These are phyloP conservation scores for Colletotrichum lindemuthianum DNA, from an alignment of 2,329 filamentous ascomycete genomes.

Conservation along the genomic window DNA sequence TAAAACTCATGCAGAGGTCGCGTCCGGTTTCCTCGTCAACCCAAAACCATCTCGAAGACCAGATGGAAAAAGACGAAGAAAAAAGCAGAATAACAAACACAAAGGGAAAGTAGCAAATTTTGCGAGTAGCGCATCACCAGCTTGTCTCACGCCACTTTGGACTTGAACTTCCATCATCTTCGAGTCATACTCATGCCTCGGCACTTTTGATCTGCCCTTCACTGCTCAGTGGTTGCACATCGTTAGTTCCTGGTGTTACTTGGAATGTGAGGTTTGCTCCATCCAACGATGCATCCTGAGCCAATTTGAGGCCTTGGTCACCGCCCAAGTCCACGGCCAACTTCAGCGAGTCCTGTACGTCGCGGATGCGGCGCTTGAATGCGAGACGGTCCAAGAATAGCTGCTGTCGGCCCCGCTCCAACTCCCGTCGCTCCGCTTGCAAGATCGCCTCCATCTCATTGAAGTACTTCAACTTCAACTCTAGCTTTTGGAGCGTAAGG, in stretches of 20 bases:
- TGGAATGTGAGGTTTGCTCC: slow-evolving; percentile 66
- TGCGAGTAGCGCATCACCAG: too few species aligned
- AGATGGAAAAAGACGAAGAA: too few species aligned
- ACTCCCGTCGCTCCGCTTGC: slow-evolving; percentile 89
- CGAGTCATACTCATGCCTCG: slow-evolving; percentile 54
- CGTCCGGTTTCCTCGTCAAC: too few species aligned
- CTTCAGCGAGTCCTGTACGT: slow-evolving; percentile 81
- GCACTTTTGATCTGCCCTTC: slow-evolving; percentile 67
- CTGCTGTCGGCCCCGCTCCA: slow-evolving; percentile 91
- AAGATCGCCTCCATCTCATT: slow-evolving; percentile 94
- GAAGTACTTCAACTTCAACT: slow-evolving; percentile 96
- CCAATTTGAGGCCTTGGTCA: slow-evolving; percentile 60
- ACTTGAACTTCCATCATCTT: too few species aligned
- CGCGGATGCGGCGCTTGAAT: slow-evolving; percentile 87
- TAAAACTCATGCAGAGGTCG: too few species aligned
- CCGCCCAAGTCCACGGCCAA: slow-evolving; percentile 60
- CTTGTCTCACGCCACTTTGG: too few species aligned
- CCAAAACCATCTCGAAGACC: too few species aligned
- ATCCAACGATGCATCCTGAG: slow-evolving; percentile 58
- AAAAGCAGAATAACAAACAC: too few species aligned
- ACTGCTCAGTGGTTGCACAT: slow-evolving; percentile 64
- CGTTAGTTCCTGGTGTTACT: slow-evolving; percentile 51
- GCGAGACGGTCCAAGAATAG: slow-evolving; percentile 91
- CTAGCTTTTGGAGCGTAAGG: slow-evolving; percentile 92
- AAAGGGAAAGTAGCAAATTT: too few species aligned